Base-by-base conservation (phyloP, 2,329 filamentous ascomycete species). In the Xylariales sp. region DNA sequence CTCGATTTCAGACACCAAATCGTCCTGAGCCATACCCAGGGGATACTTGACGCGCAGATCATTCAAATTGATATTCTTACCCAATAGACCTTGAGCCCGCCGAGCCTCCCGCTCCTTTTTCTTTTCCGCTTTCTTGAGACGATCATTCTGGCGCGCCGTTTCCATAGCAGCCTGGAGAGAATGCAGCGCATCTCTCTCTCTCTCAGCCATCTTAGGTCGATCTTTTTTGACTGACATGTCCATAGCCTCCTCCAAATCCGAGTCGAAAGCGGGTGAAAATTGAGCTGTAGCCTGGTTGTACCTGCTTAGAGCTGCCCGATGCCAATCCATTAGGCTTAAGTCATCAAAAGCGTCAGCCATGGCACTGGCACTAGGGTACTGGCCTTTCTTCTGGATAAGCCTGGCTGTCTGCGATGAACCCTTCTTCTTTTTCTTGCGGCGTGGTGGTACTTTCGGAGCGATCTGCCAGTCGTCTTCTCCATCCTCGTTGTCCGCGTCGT, bases 291-390 rank as follows among this genome's bases (percentile, higher is more conserved):
- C 24, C 24, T 37, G 34, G 15, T 78, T 83, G 44, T 73, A 78
- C 30, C 61, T 59, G 39, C 71, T 75, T 5, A 89, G 59, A 37
- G 80, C 88, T 2, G 82, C 80, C 18, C 81, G 73, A 13, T 85
- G 76, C 63, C 85, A 88, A 52, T 95, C 87, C 83, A 93, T 91
- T 30, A 94, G 69, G 53, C 95, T 88, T 46, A 95, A 83, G 7
- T 80, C 85, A 43, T 83, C 79, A 43, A 79, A 76, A 2, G 62
- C 63, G 40, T 81, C 59, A 8, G 64, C 61, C 46, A 69, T 59
- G 23, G 60, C 52, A 16, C 59, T 58, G 20, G 68, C 67, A 40
- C 56, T 67, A 6, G 62, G 60, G 37, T 61, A 65, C 32, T 57
- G 51, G 11, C 59, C 59, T 21, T 51, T 50, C 17, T 45, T 48